Base-by-base conservation (phyloP, 2,329 filamentous ascomycete species). In the Metarhizium humberi region DNA sequence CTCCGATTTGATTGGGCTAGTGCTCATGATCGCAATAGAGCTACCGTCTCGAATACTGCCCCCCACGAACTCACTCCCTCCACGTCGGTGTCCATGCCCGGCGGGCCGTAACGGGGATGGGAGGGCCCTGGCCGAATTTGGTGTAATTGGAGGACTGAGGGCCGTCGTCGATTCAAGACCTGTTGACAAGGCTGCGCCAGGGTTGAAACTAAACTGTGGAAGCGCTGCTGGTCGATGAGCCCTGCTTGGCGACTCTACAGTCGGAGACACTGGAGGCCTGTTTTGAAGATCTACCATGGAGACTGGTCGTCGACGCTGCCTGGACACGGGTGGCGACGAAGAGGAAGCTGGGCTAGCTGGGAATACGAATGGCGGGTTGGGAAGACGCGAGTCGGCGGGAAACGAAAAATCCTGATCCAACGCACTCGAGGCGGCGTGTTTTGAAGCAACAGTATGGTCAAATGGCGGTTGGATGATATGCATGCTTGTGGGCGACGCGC, bases 21-120 rank as follows among this genome's bases (percentile, higher is more conserved):
- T 81, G 68, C 82, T 88, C 72, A 88, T 77, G 7, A 82, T 72
- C 10, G 80, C 79, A 51, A 84, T 82, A 0, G 79, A 75, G 50
- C 79, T 81, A 13, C 81, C 73, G 70, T 77, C 70, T 62, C 82
- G 75, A 61, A 79, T 72, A 62, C 86, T 87, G 7, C 87, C 88
- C 42, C 90, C 90, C 50, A 95, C 88, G 64, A 95, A 91, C 67
- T 96, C 91, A 67, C 91, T 96, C 32, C 85, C 87, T 54, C 88
- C 88, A 64, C 92, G 82, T 63, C 86, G 80, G 68, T 96, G 92
- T 34, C 87, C 85, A 66, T 91, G 88, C 25, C 85, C 84, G 36
- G 73, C 72, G 29, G 79, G 74, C 57, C 82, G 77, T 20, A 79
- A 75, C 18, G 84, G 78, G 6, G 81, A 78, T n/a, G 84, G 79